Evolutionary conservation across 192 early-diverging fungal genomes (phyloP), one percentile per base, ranked within the genome.

Genomic region (Rhizoclosmatium globosum): DNA sequence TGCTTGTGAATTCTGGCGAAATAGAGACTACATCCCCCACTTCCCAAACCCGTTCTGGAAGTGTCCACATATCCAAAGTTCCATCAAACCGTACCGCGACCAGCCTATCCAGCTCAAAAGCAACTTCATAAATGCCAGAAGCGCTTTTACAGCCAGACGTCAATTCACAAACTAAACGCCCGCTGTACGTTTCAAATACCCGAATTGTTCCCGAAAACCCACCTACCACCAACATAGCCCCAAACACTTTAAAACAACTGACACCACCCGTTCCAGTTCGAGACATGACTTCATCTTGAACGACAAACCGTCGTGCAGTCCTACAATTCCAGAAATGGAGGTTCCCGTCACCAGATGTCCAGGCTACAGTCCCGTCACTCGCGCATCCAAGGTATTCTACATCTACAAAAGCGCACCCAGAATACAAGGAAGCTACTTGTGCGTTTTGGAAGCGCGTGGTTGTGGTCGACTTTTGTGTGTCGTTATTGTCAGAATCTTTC

Each of bases 81-180:
- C 47, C 47, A 72, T 82, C 81, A 17, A 78, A 60, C 46, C 76
- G 71, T 2, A 65, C 61, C 2, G 47, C 72, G 3, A 66, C 64
- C 39, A 82, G 21, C 9, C 39, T 44, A 17, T 53, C 80, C 57
- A 38, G 11, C 59, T 68, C 47, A 45, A 81, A 3, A 11, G 46
- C 42, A 2, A 81, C 31, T 0, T 56, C 68, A 41, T 23, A 66
- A 41, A 81, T 75, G 2, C 62, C 48, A 1, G 69, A 58, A 21
- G 23, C 41, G 48, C 70, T 64, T 19, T 53, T 45, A 31, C 31
- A 31, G 31, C 31, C 31, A 31, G 31, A 31, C 31, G 31, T 31
- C 43, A 53, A 39, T 44, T 47, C 47, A 58, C 58, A 19, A 50
- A 47, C 3, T 44, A 60, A 15, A n/a, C 42, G 23, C 78, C 78